These are phyloP conservation scores for Camelina hispida DNA, from an alignment of 345 rosid genomes.

Conservation along the genomic window DNA sequence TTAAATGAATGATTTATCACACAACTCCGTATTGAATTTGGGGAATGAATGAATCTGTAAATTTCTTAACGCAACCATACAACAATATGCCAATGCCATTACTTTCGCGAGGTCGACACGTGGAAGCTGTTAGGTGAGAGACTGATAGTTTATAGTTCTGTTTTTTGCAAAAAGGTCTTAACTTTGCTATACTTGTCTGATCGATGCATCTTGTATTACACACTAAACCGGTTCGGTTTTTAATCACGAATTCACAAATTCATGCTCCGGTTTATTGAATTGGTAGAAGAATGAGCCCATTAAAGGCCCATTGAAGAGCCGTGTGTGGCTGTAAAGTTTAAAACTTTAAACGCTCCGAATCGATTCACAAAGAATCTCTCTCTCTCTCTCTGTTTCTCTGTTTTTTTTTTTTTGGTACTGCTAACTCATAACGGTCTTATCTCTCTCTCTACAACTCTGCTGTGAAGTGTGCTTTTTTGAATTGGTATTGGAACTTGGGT, in stretches of 20 bases:
- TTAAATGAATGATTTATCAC: slow-evolving; percentile 19
- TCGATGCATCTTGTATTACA: not conserved
- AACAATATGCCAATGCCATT: slow-evolving; percentile 35
- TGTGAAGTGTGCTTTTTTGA: slow-evolving; percentile 9
- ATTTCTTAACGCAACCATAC: slow-evolving; percentile 30
- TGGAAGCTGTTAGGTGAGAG: slow-evolving; percentile 41
- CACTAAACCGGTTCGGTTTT: slow-evolving; percentile 30
- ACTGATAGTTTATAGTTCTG: slow-evolving; percentile 28
- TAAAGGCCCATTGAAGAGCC: not conserved
- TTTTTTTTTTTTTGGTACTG: not conserved
- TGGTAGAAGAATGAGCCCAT: not conserved
- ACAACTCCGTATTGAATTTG: slow-evolving; percentile 38
- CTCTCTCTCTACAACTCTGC: slow-evolving; percentile 16
- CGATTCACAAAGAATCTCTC: not conserved
- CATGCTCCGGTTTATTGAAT: slow-evolving; percentile 6
- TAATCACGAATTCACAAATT: not conserved
- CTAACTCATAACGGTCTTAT: slow-evolving; percentile 38
- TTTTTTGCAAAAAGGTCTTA: not conserved
- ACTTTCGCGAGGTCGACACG: slow-evolving; percentile 42
- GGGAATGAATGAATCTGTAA: slow-evolving; percentile 4
- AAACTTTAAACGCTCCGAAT: not conserved
- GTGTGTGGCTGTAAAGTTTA: slow-evolving; percentile 2
- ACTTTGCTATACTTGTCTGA: not conserved
- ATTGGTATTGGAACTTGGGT: slow-evolving; percentile 8
- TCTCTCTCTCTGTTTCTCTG: not conserved